A percentile compares a stretch with the other conserved stretches of the same genome.
phyloP scores from a whole-genome alignment of 2,329 filamentous ascomycete species.

The Phialemoniopsis sp. region DNA sequence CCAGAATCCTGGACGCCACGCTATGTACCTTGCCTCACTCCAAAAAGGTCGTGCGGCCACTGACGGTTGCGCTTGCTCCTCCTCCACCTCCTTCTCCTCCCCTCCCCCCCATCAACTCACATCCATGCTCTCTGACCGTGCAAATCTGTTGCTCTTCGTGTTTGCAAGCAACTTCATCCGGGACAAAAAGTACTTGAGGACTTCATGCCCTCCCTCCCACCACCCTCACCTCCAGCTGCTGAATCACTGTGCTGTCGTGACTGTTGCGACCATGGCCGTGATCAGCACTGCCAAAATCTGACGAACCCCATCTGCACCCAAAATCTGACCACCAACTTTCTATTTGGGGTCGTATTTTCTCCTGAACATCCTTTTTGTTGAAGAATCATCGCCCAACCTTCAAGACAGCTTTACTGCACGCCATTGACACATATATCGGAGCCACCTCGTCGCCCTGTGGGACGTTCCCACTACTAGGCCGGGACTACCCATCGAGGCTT shows the following conservation, averaged over 20 bases:
- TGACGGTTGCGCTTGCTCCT: no score
- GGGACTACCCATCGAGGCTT: background rate
- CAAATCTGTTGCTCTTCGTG: no score
- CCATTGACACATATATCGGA: background rate
- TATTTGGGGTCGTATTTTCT: background rate
- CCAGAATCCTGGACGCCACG: no score
- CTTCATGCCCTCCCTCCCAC: no score
- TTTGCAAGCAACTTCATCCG: no score
- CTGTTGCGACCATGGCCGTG: conserved; percentile 12
- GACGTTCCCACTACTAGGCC: conserved; percentile 1
- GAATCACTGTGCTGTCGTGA: conserved; percentile 5
- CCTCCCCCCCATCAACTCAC: no score
- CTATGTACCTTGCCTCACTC: no score
- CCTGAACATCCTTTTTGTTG: background rate
- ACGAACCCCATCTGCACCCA: background rate
- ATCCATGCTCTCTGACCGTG: no score
- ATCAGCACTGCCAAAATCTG: conserved; percentile 3
- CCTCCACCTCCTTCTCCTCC: no score
- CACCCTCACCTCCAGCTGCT: no score
- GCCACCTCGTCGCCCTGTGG: background rate
- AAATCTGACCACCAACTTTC: background rate
- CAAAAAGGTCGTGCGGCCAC: no score
- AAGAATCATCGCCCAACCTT: background rate
- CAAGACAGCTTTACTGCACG: background rate
- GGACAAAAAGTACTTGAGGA: no score